Base-by-base conservation (phyloP, 1,284 basidiomycete species). In the Ceratorhiza oryzae-sativae region DNA sequence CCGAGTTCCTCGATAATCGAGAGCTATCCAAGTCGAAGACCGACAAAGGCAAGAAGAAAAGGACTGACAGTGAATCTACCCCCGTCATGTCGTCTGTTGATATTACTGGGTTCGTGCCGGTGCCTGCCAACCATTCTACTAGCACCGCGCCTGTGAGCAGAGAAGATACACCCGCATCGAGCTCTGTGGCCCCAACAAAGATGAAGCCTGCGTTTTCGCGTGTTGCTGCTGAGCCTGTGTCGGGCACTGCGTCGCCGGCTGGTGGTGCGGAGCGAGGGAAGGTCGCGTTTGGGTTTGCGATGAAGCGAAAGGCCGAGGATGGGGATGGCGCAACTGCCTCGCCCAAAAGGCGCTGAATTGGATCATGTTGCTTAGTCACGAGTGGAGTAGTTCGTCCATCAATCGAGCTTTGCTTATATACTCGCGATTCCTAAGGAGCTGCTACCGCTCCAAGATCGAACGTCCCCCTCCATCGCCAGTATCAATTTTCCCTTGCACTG, bases 41-140 rank as follows among this genome's bases (percentile, higher is more conserved):
- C 25, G 91, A 92, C 79, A 91, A 90, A 75, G 86, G 86, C 76
- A 90, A 90, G 79, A 85, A 84, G 75, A 93, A 91, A 82, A 92
- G 91, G 81, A 86, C 87, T 79, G 90, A 90, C 76, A 80, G 83
- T 80, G 85, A 83, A 76, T 82, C 81, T 45, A 82, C 83, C 65
- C 82, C 81, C 12, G 27, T 70, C 30, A 80, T 82, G 6, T 82
- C 82, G 59, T 79, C 80, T 20, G 79, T 83, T 23, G 88, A 90
- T 63, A 79, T 80, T 32, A 82, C 83, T 1, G 89, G 88, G 3
- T 91, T 93, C 88, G 88, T 0, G 78, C 91, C 1, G 89, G 89
- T 58, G 87, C 87, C 32, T 84, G 86, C 0, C 82, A 84, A 74
- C 76, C 81, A 30, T 76, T 82, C 36, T 79, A 76, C 41, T 10